phyloP scores from a whole-genome alignment of 768 basidiomycete genomes.

The Kwoniella bestiolae region DNA sequence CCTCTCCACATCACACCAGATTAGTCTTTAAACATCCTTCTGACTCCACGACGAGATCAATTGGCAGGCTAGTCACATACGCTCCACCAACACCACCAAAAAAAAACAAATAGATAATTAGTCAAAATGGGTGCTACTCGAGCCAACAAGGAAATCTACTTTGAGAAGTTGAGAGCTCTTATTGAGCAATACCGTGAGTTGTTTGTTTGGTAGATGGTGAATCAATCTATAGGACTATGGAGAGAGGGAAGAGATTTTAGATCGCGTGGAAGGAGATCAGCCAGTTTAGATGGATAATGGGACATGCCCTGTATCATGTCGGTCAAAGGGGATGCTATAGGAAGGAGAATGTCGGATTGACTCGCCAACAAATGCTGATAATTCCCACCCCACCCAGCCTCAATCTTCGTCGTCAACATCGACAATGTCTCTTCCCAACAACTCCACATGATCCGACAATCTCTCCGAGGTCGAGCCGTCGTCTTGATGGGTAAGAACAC shows the following conservation, averaged over 20 bases:
- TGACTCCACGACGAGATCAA: constrained; percentile 46
- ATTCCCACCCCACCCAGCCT: constrained; percentile 64
- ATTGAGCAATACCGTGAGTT: constrained; percentile 83
- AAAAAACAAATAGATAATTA: constrained; percentile 43
- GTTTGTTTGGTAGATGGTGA: neutral
- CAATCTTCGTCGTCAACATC: constrained; percentile 98
- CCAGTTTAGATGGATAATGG: too few species aligned
- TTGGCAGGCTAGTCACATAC: constrained; percentile 51
- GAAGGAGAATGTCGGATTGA: constrained; percentile 13
- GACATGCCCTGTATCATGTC: too few species aligned
- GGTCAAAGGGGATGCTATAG: too few species aligned
- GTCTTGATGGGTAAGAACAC: constrained; percentile 99
- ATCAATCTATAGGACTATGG: too few species aligned
- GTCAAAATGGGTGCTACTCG: constrained; percentile 86
- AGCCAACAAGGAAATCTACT: constrained; percentile 88
- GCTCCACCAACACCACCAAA: constrained; percentile 3
- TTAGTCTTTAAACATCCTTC: constrained; percentile 57
- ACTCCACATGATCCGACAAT: constrained; percentile 80
- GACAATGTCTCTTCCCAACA: constrained; percentile 99
- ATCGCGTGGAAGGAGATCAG: neutral
- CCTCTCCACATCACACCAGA: constrained; percentile 7
- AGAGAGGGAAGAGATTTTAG: too few species aligned
- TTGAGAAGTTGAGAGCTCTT: constrained; percentile 90
- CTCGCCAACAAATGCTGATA: constrained; percentile 8
- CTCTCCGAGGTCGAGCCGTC: constrained; percentile 93